Base-by-base conservation (phyloP, 129 eudicot species). In the Lactuca sativa region DNA sequence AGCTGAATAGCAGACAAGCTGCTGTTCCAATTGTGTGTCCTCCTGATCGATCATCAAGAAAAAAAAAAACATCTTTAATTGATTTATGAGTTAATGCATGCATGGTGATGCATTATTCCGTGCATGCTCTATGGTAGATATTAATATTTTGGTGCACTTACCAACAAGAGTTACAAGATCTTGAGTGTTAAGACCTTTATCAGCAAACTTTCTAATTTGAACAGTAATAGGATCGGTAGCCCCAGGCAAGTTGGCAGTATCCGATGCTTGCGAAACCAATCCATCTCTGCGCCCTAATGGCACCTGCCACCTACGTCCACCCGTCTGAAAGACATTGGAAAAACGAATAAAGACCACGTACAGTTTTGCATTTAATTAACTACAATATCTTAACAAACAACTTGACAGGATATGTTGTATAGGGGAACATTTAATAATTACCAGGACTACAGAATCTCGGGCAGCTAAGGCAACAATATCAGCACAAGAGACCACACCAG, bases 401-500 rank as follows among this genome's bases (percentile, higher is more conserved):
- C 2, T 3, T n/a, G 2, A 33, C 5, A 4, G 12, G n/a, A 40
- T 25, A 40, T 66, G 5, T 9, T 18, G n/a, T n/a, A n/a, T n/a
- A 18, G 10, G 0, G 16, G 47, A 41, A 1, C 15, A 49, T 48
- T 67, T 52, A 17, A 68, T 12, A 69, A 69, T 68, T 76, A 90
- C 96, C 66, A 75, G 56, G n/a, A 82, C 86, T 0, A 87, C 88
- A 9, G 90, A 66, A 68, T 82, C 93, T 21, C 87, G 89, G 21
- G 91, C 84, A 67, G 91, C 90, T 32, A 90, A 80, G 30, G 89
- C 89, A 52, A 90, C 80, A 71, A 90, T 90, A 70, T 90, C 95
- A 31, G 97, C 97, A 72, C 97, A 90, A 4, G 97, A 91, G 18
- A 91, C 97, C 34, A 88, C 83, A 4, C 90, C 85, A n/a, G 95